These are phyloP conservation scores for Cyberlindnera euphorbiiphila DNA, from an alignment of 805 yeast species.

Conservation along the genomic window DNA sequence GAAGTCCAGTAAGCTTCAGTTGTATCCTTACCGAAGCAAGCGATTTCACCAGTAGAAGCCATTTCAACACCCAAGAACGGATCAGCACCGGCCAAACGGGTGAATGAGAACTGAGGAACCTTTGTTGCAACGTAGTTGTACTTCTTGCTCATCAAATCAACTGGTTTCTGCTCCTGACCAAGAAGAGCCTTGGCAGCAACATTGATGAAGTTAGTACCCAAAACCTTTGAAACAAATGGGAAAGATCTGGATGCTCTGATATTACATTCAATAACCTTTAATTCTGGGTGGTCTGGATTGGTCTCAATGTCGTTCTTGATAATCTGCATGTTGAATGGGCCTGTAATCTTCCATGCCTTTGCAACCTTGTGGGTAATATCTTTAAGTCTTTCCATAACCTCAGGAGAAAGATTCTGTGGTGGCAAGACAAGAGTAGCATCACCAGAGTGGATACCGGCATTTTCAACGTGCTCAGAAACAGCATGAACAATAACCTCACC, in stretches of 20 bases:
- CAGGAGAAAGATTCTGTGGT: slow-evolving; percentile 73
- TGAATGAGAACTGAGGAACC: slow-evolving; percentile 98
- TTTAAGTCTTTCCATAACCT: slow-evolving; percentile 67
- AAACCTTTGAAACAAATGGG: slow-evolving; percentile 97
- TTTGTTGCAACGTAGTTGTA: slow-evolving; percentile 91
- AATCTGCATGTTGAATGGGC: slow-evolving; percentile 98
- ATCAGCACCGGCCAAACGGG: slow-evolving; percentile 98
- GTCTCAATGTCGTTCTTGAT: slow-evolving; percentile 70
- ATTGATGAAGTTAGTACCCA: slow-evolving; percentile 92
- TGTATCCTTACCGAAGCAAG: slow-evolving; percentile 86
- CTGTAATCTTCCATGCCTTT: slow-evolving; percentile 89
- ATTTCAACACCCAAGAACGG: slow-evolving; percentile 98
- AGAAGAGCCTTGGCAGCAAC: slow-evolving; percentile 88
- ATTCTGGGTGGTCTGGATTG: slow-evolving; percentile 52
- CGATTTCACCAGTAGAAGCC: slow-evolving; percentile 99
- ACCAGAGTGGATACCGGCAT: slow-evolving; percentile 98
- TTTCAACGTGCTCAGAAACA: slow-evolving; percentile 95
- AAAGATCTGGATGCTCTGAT: slow-evolving; percentile 97
- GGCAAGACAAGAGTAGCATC: slow-evolving; percentile 96
- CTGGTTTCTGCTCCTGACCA: slow-evolving; percentile 63
- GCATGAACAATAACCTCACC: slow-evolving; percentile 93
- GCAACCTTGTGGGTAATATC: slow-evolving; percentile 93
- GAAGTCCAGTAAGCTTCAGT: slow-evolving; percentile 97
- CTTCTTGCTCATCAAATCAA: slow-evolving; percentile 70
- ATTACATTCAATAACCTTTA: slow-evolving; percentile 98